phyloP scores from a whole-genome alignment of 768 basidiomycete species.

The Tricholoma hemisulphureum region DNA sequence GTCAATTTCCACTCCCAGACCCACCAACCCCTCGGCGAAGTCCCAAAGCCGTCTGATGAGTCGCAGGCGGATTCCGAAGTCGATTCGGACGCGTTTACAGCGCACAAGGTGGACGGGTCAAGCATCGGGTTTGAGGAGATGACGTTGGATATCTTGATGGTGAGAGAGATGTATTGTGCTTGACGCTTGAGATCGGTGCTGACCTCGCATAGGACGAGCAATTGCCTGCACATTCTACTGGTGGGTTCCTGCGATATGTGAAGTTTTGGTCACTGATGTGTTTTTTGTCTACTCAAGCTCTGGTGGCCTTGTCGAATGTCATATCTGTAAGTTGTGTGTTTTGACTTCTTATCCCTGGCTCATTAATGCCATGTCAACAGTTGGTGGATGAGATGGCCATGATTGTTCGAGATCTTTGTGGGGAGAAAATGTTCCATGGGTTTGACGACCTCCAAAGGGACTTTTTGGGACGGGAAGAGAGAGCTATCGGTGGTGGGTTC shows the following conservation, averaged over 20 bases:
- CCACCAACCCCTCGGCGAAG: neutral
- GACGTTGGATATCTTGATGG: constrained; percentile 38
- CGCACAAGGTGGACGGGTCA: constrained; percentile 38
- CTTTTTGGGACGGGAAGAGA: constrained; percentile 39
- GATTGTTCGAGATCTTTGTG: constrained; percentile 40
- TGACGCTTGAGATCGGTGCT: neutral
- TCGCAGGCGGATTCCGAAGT: constrained; percentile 14
- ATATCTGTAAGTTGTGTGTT: constrained; percentile 30
- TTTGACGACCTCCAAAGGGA: constrained; percentile 37
- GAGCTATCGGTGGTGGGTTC: constrained; percentile 28
- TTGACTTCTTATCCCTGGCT: neutral
- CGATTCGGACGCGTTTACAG: constrained; percentile 18
- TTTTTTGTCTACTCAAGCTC: constrained; percentile 21
- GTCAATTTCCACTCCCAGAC: constrained; percentile 5
- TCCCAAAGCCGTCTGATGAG: constrained; percentile 7
- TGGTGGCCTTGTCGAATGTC: constrained; percentile 41
- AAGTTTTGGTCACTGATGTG: neutral
- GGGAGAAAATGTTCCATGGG: constrained; percentile 40
- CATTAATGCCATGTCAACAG: constrained; percentile 17
- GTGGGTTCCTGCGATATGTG: constrained; percentile 12
- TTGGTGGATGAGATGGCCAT: constrained; percentile 40
- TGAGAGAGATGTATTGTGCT: constrained; percentile 15
- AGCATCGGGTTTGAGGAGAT: constrained; percentile 43
- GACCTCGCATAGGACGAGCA: constrained; percentile 35
- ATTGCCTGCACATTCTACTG: constrained; percentile 43